Base-by-base conservation (phyloP, 163 green algal genomes). In the Chloromonas sp. region DNA sequence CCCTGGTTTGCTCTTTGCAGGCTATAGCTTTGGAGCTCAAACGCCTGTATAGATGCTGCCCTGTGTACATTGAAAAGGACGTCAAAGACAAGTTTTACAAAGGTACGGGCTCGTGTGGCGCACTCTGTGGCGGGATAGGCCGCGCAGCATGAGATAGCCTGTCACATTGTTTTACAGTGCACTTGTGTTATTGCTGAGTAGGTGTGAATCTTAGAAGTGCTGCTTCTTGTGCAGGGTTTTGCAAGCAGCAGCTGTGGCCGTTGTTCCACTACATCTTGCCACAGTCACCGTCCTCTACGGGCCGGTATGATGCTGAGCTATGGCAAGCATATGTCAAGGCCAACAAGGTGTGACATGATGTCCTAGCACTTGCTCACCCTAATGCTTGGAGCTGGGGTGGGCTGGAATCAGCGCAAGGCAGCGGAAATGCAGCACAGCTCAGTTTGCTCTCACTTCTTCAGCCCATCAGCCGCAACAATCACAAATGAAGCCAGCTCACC, bases 211-310 rank as follows among this genome's bases (percentile, higher is more conserved):
- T 76, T 13, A n/a, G 8, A 13, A 13, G 70, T 76, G 70, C 70
- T 76, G 13, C 13, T 76, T 76, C 8, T 76, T 98, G 98, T 82
- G 78, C 90, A 96, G 94, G 93, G 5, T 98, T 96, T 82, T 98
- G 97, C 92, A 99, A 99, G 91, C 96, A 99, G 92, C 95, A 98
- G 86, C 91, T 99, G 86, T 99, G 97, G 97, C 97, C 96, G 15
- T 90, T 99, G 84, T 96, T 99, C 87, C 97, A 99, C 89, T 99
- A 99, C 91, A 91, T 98, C 71, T 92, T 99, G 70, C 97, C 97
- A 0, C 89, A 98, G 59, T 93, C 91, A 0, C 95, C 96, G 11
- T 88, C 83, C 79, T 92, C 86, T 85, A 82, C 87, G n/a, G 92
- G 93, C 1, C 89, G 96, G 0, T 99, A 99, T 87, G 92, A 98